Evolutionary conservation across 139 green algal genomes (phyloP).

Genomic region (Desmodesmus armatus): DNA sequence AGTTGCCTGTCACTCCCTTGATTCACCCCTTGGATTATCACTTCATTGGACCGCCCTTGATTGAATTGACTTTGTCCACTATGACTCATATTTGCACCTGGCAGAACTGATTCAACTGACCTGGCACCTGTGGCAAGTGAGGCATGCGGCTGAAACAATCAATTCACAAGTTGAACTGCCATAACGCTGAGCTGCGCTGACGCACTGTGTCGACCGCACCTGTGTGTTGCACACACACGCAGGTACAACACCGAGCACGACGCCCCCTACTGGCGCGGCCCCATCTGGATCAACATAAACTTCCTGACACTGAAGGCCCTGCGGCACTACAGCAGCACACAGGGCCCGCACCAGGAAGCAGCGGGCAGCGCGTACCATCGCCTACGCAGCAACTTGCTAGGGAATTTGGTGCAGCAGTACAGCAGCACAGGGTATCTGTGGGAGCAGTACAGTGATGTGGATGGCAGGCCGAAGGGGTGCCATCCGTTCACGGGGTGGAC

Average conservation of each 20-base stretch:
- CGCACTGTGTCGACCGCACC: neutral
- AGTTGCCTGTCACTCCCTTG: no score
- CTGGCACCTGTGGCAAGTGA: no score
- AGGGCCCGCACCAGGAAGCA: neutral
- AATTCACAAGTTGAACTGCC: no score
- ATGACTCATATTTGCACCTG: no score
- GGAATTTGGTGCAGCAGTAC: conserved; percentile 84
- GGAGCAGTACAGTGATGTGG: conserved; percentile 90
- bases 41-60: no score
- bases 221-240: neutral
- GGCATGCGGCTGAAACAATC: no score
- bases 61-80: no score
- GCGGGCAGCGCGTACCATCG: conserved; percentile 57
- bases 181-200: no score
- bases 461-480: conserved; percentile 80
- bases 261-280: conserved; percentile 92
- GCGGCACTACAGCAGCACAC: conserved; percentile 48
- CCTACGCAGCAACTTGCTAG: conserved; percentile 75
- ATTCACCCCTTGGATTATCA: no score
- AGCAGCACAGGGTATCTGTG: conserved; percentile 81
- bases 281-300: conserved; percentile 98
- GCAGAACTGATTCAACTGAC: no score
- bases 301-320: conserved; percentile 83
- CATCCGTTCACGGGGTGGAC: conserved; percentile 98
- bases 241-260: conserved; percentile 93